Evolutionary conservation across 2,329 filamentous ascomycete species (phyloP), one percentile per base, ranked within the genome.

Genomic region (Pyricularia pennisetigena): DNA sequence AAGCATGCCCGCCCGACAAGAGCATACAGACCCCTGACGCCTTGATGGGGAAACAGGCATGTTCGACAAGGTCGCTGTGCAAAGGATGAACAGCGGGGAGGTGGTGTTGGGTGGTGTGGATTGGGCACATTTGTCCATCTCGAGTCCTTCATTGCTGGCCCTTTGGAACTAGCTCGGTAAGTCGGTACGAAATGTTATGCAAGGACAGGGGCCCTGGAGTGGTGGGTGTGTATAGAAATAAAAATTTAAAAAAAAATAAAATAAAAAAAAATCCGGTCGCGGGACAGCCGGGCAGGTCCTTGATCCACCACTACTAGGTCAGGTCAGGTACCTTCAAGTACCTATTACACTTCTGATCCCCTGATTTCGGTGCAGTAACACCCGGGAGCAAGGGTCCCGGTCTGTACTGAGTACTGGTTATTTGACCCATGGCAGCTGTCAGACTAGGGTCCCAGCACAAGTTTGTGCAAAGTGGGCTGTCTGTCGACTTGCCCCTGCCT

Each of bases 151-250:
- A 61, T 2, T 26, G 23, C 57, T 23, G n/a, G 57, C 57, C 8
- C 57, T 26, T 61, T 61, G 57, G 57, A 61, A 12, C 57, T 61
- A 26, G 57, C 57, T 61, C 57, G 57, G 57, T 61, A 61, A 61
- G 57, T 61, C 57, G 57, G 57, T 61, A 61, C 57, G 57, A 61
- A 61, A 61, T 61, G n/a, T 61, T 61, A 61, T 61, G 57, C 57
- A 61, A 61, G 57, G 57, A 61, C 57, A 61, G 57, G 57, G 57
- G 57, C 24, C 24, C 8, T 26, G 57, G 8, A 61, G n/a, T 61
- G 24, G 57, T 61, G 57, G 57, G 57, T 61, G 57, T 61, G 54
- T 57, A 7, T 12, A 23, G 57, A 24, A 23, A 49, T 49, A 49
- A 49, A 49, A 49, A 8, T n/a, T n/a, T n/a, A 49, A 49, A 26